Conservation (phyloP, 192 early-diverging fungal species). For the Cetraspora pellucida region DNA sequence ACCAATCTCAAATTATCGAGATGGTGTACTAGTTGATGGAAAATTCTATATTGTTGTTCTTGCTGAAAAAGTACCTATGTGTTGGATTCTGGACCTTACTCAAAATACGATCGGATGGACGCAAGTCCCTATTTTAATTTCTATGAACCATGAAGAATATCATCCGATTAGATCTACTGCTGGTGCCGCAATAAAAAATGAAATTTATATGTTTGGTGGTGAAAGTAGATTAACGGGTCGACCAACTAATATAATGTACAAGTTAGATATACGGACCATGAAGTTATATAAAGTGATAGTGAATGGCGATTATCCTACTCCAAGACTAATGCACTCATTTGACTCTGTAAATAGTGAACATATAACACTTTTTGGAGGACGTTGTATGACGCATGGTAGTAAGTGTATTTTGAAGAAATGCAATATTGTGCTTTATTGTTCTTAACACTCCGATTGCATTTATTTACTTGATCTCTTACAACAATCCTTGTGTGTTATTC, state of each 20-base stretch:
- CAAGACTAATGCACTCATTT: neutral
- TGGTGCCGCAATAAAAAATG: neutral
- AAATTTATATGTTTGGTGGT: conserved; percentile 24
- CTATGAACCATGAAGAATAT: neutral
- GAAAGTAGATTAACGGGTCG: neutral
- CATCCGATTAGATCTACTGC: neutral
- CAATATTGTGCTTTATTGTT: neutral
- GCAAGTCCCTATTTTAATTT: neutral
- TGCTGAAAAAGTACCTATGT: neutral
- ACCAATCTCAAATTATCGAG: neutral
- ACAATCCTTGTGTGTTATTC: neutral
- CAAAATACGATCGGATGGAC: neutral
- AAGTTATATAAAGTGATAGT: neutral
- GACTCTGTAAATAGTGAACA: neutral
- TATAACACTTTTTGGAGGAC: conserved; percentile 5
- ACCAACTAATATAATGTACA: conserved; percentile 7
- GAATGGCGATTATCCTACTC: neutral
- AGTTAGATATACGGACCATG: neutral
- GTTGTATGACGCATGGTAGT: neutral
- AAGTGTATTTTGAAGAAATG: neutral
- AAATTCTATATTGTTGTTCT: conserved; percentile 9
- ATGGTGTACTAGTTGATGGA: neutral
- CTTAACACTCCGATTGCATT: neutral
- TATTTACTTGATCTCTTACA: neutral
- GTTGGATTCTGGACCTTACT: neutral